Evolutionary conservation across 2,329 filamentous ascomycete genomes (phyloP).

Genomic region (Neobulgaria alba): DNA sequence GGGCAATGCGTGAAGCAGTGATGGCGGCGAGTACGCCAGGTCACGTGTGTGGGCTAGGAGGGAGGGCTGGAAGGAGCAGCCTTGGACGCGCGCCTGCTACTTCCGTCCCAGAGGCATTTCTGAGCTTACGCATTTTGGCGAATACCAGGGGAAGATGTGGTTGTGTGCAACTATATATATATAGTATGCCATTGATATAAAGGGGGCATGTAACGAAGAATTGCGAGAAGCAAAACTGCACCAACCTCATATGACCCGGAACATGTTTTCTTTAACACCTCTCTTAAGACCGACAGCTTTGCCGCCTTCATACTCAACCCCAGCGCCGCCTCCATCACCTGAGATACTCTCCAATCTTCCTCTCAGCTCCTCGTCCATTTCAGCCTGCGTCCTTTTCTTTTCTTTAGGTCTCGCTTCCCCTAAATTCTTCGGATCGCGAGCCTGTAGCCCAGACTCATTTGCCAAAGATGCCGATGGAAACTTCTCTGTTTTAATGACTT

Average conservation of each 20-base stretch:
- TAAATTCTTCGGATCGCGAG: neutral
- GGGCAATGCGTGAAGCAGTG: neutral
- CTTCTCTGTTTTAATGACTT: no score
- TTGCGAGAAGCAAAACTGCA: no score
- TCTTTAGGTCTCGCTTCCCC: neutral
- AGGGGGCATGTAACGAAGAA: no score
- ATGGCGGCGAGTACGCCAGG: neutral
- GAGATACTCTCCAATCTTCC: constrained; percentile 56
- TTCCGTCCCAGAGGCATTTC: neutral
- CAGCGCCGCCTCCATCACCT: constrained; percentile 62
- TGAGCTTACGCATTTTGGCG: neutral
- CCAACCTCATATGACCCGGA: constrained; percentile 51
- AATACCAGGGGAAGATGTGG: neutral
- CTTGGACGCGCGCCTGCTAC: no score
- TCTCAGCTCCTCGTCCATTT: constrained; percentile 59
- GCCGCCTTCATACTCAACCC: constrained; percentile 68
- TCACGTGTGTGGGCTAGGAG: neutral
- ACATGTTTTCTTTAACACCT: constrained; percentile 70
- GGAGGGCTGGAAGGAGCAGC: no score
- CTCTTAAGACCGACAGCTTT: constrained; percentile 65
- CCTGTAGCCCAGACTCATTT: no score
- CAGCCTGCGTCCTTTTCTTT: constrained; percentile 45
- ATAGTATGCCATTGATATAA: neutral
- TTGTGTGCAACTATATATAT: neutral
- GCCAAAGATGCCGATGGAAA: no score